Evolutionary conservation across 768 basidiomycete species (phyloP).

Genomic region (Chalciporus sphaerocephalus): DNA sequence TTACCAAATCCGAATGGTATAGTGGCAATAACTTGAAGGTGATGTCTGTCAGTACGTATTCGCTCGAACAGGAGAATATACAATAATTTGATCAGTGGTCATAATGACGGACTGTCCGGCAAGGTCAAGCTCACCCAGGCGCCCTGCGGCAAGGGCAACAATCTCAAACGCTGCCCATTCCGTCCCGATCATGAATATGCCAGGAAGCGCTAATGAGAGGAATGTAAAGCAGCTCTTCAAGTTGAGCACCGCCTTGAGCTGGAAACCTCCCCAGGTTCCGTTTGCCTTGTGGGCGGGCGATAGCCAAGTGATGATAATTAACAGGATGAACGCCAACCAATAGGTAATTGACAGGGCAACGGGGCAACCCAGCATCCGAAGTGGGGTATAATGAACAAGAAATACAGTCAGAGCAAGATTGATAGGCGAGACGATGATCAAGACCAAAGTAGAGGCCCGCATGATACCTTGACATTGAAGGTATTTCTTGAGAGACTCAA

Average conservation of each 20-base stretch:
- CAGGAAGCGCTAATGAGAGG: slow-evolving; percentile 66
- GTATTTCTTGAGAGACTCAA: slow-evolving; percentile 76
- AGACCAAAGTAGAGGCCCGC: slow-evolving; percentile 62
- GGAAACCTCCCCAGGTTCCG: slow-evolving; percentile 61
- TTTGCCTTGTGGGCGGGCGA: slow-evolving; percentile 54
- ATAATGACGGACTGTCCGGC: slow-evolving; percentile 78
- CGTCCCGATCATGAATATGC: slow-evolving; percentile 74
- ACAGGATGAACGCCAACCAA: slow-evolving; percentile 59
- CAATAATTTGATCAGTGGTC: slow-evolving; percentile 70
- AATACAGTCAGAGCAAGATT: slow-evolving; percentile 57
- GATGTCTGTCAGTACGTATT: neutral
- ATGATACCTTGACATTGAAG: slow-evolving; percentile 80
- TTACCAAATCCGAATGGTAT: slow-evolving; percentile 69
- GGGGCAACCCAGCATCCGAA: slow-evolving; percentile 65
- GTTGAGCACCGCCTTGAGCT: slow-evolving; percentile 43
- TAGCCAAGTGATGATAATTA: slow-evolving; percentile 45
- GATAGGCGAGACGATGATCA: slow-evolving; percentile 60
- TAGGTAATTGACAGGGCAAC: slow-evolving; percentile 65
- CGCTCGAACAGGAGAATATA: neutral
- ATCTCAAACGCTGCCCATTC: slow-evolving; percentile 86
- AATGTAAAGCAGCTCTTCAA: slow-evolving; percentile 49
- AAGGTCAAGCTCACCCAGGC: slow-evolving; percentile 60
- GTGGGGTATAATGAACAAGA: slow-evolving; percentile 59
- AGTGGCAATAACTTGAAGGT: slow-evolving; percentile 55
- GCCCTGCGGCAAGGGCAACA: slow-evolving; percentile 72